Evolutionary conservation across 2,329 filamentous ascomycete genomes (phyloP), one percentile per base, ranked within the genome.

Genomic region (Ceratocystis lukuohia): DNA sequence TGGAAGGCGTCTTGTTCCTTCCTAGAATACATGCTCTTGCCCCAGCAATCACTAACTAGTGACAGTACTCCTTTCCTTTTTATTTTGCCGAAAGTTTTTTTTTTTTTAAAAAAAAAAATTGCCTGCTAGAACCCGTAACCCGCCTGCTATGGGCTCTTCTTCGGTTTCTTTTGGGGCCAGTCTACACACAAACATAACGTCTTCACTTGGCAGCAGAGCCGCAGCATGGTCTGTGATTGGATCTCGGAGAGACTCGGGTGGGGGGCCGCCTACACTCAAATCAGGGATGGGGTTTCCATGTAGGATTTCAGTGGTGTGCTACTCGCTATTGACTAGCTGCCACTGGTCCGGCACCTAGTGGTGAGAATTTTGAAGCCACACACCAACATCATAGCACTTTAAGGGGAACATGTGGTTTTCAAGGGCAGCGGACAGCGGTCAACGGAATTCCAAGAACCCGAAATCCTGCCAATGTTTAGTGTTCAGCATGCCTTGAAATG

Each of bases 161-260:
- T 37, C 25, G 56, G 56, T 59, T 28, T 30, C 30, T 59, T 37
- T 59, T 37, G 30, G 28, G 6, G 56, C 25, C 30, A 37, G 25
- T 59, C 56, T 53, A 53, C 48, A 28, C 12, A 53, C 20, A 53
- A 28, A 41, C 37, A 41, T 15, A 41, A 15, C 37, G 4, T 41
- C 48, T 53, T 25, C 20, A 53, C 20, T 6, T 53, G 22, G 28
- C 28, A 59, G 56, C 56, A 59, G 56, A 59, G 56, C 56, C 56
- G 56, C 56, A 59, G 56, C 56, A 59, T 59, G 56, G 56, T 59
- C 56, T 59, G 56, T 59, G 56, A 59, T 59, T 59, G 56, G 56
- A 59, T 59, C 56, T 59, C 56, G 56, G 56, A 59, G 56, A 59
- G 56, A 59, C 25, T 59, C 56, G 56, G 56, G 56, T 59, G 56